Percentiles rank a stretch among this genome's conserved stretches.
These are phyloP conservation scores for Wallacemonas collosoma DNA, from an alignment of 208 protist species.

Conservation along the genomic window DNA sequence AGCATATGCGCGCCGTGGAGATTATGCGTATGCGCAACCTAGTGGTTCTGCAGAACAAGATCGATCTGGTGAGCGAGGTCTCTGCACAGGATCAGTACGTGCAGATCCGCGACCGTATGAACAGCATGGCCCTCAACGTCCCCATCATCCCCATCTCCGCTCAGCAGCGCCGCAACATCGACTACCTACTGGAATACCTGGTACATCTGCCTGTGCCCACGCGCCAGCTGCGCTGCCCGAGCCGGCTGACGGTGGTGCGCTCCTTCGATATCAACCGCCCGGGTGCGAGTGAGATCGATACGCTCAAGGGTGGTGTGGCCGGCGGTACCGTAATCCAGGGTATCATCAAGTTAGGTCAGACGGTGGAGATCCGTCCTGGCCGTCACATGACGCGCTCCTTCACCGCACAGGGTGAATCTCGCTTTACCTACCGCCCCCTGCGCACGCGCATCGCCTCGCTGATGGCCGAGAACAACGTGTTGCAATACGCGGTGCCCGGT, in stretches of 20 bases:
- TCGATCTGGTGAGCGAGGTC: constrained; percentile 99
- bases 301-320: constrained; percentile 97
- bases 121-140: constrained; percentile 91
- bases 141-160: constrained; percentile 99
- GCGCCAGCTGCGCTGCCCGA: constrained; percentile 93
- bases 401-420: constrained; percentile 78
- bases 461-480: constrained; percentile 97
- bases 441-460: constrained; percentile 94
- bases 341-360: constrained; percentile 96
- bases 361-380: constrained; percentile 99
- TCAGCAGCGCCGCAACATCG: constrained; percentile 98
- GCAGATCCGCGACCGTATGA: constrained; percentile 92
- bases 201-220: constrained; percentile 97
- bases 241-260: constrained; percentile 98
- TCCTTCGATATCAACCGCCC: constrained; percentile 99
- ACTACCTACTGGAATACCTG: constrained; percentile 98
- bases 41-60: constrained; percentile 99
- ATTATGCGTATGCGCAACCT: constrained; percentile 99
- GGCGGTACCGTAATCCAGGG: constrained; percentile 98
- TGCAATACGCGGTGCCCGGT: constrained; percentile 99
- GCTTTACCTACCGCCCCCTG: constrained; percentile 96
- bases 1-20: constrained; percentile 97
- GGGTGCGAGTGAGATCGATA: constrained; percentile 93
- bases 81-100: constrained; percentile 96
- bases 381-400: constrained; percentile 80